Evolutionary conservation across 805 yeast genomes (phyloP).

Genomic region (Teunomyces atbi): DNA sequence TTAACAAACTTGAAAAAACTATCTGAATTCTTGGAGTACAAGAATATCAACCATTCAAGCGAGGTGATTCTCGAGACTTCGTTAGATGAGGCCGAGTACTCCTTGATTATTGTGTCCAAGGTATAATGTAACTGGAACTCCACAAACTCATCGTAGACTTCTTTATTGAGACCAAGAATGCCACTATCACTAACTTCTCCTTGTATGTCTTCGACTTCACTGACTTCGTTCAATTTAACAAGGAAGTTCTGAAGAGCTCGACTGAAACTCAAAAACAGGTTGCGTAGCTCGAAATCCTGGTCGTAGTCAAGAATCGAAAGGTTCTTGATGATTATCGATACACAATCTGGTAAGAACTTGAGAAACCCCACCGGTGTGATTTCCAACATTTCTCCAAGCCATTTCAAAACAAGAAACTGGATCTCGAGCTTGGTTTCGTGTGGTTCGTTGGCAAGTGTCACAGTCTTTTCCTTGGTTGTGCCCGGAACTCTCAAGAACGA

Average conservation of each 20-base stretch:
- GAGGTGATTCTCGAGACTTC: slow-evolving; percentile 82
- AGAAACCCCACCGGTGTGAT: slow-evolving; percentile 76
- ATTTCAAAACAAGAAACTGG: slow-evolving; percentile 72
- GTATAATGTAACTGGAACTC: slow-evolving; percentile 47
- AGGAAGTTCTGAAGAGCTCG: slow-evolving; percentile 32
- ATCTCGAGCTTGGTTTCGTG: slow-evolving; percentile 53
- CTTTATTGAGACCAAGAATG: slow-evolving; percentile 44
- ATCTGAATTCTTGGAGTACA: slow-evolving; percentile 61
- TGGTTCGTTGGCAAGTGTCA: slow-evolving; percentile 32
- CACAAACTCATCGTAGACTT: slow-evolving; percentile 39
- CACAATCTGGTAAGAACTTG: slow-evolving; percentile 69
- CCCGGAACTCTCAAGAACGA: slow-evolving; percentile 67
- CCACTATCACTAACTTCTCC: slow-evolving; percentile 53
- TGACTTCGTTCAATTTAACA: slow-evolving; percentile 26
- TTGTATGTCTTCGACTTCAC: slow-evolving; percentile 9
- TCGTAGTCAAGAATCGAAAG: slow-evolving; percentile 35
- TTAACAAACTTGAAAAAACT: slow-evolving; percentile 27
- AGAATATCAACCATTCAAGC: slow-evolving; percentile 83
- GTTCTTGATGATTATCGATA: slow-evolving; percentile 59
- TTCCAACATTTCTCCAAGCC: slow-evolving; percentile 74
- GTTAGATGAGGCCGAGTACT: slow-evolving; percentile 46
- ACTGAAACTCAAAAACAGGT: slow-evolving; percentile 36
- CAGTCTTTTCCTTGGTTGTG: slow-evolving; percentile 16
- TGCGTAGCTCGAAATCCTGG: slow-evolving; percentile 36
- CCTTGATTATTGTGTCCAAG: slow-evolving; percentile 68